A percentile compares a stretch with the other conserved stretches of the same genome.
Evolutionary conservation across 768 basidiomycete genomes (phyloP).

Genomic region (Mycena sanguinolenta): DNA sequence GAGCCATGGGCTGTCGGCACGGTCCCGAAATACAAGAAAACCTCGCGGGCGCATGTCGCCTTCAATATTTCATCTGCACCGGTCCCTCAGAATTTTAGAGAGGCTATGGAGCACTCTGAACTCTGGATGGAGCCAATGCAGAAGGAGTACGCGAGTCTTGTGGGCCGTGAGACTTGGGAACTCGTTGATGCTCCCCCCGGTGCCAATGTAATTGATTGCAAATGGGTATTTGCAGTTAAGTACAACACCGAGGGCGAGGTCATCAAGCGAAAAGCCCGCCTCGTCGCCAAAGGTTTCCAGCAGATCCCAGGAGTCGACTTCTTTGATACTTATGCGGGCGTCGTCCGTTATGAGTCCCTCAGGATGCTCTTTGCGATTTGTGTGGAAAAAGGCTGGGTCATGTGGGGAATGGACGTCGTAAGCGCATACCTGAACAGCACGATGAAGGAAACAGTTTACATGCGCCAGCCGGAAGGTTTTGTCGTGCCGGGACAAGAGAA

Average conservation of each 20-base stretch:
- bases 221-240: conserved; percentile 43
- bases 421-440: no score
- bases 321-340: conserved; percentile 8
- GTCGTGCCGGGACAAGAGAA: no score
- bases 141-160: conserved; percentile 25
- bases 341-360: no score
- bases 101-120: conserved; percentile 27
- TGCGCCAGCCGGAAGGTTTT: no score
- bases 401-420: no score
- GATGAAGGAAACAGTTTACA: no score
- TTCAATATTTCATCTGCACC: not conserved
- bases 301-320: conserved; percentile 49
- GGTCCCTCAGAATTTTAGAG: conserved; percentile 18
- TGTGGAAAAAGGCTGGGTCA: no score
- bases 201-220: not conserved
- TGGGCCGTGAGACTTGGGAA: conserved; percentile 4
- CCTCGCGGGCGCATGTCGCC: not conserved
- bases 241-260: conserved; percentile 47
- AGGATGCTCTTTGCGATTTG: no score
- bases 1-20: not conserved
- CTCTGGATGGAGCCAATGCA: conserved; percentile 21
- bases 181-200: not conserved
- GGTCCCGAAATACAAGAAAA: not conserved
- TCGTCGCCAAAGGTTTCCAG: conserved; percentile 37
- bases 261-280: conserved; percentile 43